Evolutionary conservation across 352 stramenopile species (phyloP).

Genomic region (Globisporangium nunn): DNA sequence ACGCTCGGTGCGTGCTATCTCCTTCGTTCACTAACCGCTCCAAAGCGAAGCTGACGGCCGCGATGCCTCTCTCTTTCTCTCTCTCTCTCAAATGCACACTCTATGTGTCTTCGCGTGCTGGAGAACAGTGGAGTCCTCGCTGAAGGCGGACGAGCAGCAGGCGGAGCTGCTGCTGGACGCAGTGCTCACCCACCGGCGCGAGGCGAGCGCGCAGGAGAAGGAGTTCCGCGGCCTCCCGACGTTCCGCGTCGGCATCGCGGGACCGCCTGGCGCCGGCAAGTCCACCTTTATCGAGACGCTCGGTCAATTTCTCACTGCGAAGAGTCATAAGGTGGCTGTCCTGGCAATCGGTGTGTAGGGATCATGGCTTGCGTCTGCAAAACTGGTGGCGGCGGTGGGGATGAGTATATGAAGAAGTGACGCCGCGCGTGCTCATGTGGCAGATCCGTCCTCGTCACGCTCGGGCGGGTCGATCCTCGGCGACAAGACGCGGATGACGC

Average conservation of each 20-base stretch:
- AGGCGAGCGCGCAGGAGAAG: conserved; percentile 20
- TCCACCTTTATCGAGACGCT: conserved; percentile 97
- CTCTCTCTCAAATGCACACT: too few species aligned
- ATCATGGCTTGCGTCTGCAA: neutral
- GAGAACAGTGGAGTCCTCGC: conserved; percentile 68
- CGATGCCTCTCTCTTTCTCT: too few species aligned
- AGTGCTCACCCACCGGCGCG: conserved; percentile 61
- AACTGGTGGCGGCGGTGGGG: neutral
- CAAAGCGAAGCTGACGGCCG: too few species aligned
- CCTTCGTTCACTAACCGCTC: too few species aligned
- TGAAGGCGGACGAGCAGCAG: conserved; percentile 65
- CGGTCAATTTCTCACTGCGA: conserved; percentile 78
- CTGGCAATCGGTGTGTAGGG: conserved; percentile 77
- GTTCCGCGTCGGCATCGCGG: conserved; percentile 89
- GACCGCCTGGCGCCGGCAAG: conserved; percentile 94
- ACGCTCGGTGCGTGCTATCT: conserved; percentile 39
- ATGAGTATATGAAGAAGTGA: neutral
- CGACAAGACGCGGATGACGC: conserved; percentile 97
- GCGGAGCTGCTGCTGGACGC: conserved; percentile 85
- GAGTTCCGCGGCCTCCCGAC: conserved; percentile 25
- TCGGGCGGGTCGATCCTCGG: conserved; percentile 96
- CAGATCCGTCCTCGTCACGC: conserved; percentile 93
- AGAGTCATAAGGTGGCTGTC: conserved; percentile 88
- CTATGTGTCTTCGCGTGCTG: too few species aligned
- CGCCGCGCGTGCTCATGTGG: neutral